These are phyloP conservation scores for Dioscorea zingiberensis DNA, from an alignment of 106 monocot genomes.

Conservation along the genomic window DNA sequence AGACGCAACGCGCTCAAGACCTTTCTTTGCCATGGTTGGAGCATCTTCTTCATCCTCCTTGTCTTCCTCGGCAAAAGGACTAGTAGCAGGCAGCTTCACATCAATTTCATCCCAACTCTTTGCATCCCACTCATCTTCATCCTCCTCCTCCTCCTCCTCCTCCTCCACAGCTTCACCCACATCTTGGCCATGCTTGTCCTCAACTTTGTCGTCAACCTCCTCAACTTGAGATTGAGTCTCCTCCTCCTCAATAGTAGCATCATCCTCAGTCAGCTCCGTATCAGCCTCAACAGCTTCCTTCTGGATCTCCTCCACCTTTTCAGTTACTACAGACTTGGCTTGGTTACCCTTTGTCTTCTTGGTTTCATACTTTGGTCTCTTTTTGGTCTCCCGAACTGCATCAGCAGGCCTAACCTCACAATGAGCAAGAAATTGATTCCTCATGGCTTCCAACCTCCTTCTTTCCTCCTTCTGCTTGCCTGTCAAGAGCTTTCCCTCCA, in stretches of 20 bases:
- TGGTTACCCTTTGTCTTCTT: conserved; percentile 40
- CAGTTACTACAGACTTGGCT: conserved; percentile 19
- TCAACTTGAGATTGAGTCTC: conserved; percentile 30
- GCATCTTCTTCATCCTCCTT: conserved; percentile 25
- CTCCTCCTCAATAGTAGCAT: conserved; percentile 26
- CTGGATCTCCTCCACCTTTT: conserved; percentile 13
- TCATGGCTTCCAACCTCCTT: conserved; percentile 75
- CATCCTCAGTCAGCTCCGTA: conserved; percentile 32
- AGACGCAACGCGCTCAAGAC: not conserved
- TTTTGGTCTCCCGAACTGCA: conserved; percentile 52
- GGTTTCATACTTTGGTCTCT: conserved; percentile 57
- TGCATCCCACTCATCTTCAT: conserved; percentile 94
- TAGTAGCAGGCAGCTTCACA: conserved; percentile 60
- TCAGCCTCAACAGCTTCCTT: conserved; percentile 7
- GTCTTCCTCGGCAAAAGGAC: conserved; percentile 77
- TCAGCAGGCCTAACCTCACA: conserved; percentile 24
- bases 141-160: conserved; percentile 53
- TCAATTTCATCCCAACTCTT: conserved; percentile 98
- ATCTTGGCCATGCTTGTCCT: too few species aligned
- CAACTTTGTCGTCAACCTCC: conserved; percentile 49
- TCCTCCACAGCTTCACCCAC: conserved; percentile 22
- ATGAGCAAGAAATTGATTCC: conserved; percentile 64
- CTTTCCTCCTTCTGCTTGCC: conserved; percentile 89
- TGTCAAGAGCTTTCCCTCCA: conserved; percentile 77
- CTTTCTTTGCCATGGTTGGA: conserved; percentile 28